Evolutionary conservation across 306 rosid species (phyloP), one percentile per base, ranked within the genome.

Genomic region (Benincasa hispida): DNA sequence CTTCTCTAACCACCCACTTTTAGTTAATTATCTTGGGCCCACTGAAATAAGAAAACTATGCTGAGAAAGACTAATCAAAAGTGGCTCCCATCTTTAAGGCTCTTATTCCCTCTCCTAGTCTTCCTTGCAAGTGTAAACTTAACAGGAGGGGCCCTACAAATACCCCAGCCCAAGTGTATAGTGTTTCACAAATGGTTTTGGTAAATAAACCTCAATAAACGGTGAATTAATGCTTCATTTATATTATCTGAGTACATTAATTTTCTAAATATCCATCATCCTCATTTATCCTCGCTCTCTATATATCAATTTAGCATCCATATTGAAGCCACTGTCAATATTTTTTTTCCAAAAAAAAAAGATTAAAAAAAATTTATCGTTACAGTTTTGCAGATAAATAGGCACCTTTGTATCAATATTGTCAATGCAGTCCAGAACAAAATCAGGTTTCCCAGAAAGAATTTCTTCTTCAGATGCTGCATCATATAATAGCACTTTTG

Each of bases 381-480:
- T 54, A 32, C 47, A 41, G 21, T 34, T 28, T 55, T 17, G 53
- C 41, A 15, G 77, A 81, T 76, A 32, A 55, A 83, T 79, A 57
- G 35, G 65, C 85, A 93, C 97, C 97, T 93, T 91, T 24, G 98
- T 93, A 79, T 93, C 97, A 37, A 93, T 93, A 85, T 93, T 93
- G 83, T 93, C 98, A 45, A 93, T 91, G 82, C 97, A 93, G 77
- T 93, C 97, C 81, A 93, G 72, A 76, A 93, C 97, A 86, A 88
- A 93, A 83, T 91, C 96, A 75, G 98, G 98, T 22, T 85, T 83
- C 72, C 97, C 94, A 0, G 96, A 88, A 83, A 93, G 97, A 83
- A 93, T 86, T 81, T 93, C 97, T 72, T 91, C 97, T 89, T 93
- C 98, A 11, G 97, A 85, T 22, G 92, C 87, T 85, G 92, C 84